Base-by-base conservation (phyloP, 2,329 filamentous ascomycete species). In the Decorospora gaudefroyi region DNA sequence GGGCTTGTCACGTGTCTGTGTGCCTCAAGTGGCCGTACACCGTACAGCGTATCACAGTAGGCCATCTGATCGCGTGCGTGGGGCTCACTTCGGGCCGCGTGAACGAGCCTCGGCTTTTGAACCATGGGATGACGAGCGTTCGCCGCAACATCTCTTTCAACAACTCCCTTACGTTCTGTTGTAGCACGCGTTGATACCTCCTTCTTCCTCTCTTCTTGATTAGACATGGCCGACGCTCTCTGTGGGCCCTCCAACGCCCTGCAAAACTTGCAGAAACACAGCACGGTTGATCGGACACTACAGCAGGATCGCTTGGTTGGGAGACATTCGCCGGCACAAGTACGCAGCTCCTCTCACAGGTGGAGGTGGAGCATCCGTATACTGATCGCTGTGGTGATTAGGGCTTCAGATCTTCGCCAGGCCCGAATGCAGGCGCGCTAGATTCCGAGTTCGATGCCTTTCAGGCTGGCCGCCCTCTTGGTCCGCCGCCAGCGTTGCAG, bases 191-290 rank as follows among this genome's bases (percentile, higher is more conserved):
- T 46, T 60, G 57, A 63, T 58, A 57, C 47, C 47, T 34, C 23
- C 41, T 23, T 16, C 41, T 31, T 44, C 49, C 48, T 8, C 6
- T 9, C 42, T 27, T 46, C 25, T 23, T 34, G 18, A 35, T 29
- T 34, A 42, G 38, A 12, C 58, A 87, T 87, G 84, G 76, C 81
- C 38, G 84, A 87, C 61, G 77, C 80, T 57, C 74, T 88, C 42
- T 91, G 87, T 67, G 86, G 87, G 46, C 86, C 87, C 12, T 87
- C 87, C 9, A 90, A 87, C 70, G 79, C 86, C 51, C 79, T 88
- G 38, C 87, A 89, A 69, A 85, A 80, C 62, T 82, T 90, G 65
- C 80, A 86, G 60, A 84, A 86, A 59, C 86, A 90, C 68, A 74
- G 81, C 8, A 78, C 84, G 34, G 78, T 81, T 51, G 86, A 90